phyloP scores from a whole-genome alignment of 2,329 filamentous ascomycete species.

The Neofusicoccum umdonicola region DNA sequence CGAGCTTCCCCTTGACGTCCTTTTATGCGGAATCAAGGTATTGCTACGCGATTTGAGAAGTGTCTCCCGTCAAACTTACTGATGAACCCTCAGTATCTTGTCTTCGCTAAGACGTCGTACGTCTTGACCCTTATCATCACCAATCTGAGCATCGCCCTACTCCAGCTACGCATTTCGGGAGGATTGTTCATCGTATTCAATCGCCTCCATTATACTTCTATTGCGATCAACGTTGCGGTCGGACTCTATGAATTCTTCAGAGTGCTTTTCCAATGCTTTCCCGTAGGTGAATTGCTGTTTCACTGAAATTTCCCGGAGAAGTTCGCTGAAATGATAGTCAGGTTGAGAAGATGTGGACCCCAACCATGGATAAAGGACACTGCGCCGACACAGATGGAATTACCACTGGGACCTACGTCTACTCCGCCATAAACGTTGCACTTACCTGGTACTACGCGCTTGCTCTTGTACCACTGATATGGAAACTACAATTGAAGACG shows the following conservation, averaged over 20 bases:
- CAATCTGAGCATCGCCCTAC: conserved; percentile 6
- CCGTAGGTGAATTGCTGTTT: background rate
- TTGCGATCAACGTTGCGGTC: background rate
- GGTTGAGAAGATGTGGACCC: background rate
- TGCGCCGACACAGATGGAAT: background rate
- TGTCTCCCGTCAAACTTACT: background rate
- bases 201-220: background rate
- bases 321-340: background rate
- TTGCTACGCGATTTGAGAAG: background rate
- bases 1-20: background rate
- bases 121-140: background rate
- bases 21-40: background rate
- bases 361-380: background rate
- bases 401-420: background rate
- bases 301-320: background rate
- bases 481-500: background rate
- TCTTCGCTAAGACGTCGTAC: background rate
- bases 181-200: background rate
- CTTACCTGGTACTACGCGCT: conserved; percentile 11
- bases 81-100: background rate
- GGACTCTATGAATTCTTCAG: background rate
- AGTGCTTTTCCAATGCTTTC: conserved; percentile 2
- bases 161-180: conserved; percentile 4
- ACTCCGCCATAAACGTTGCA: background rate
- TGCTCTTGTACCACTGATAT: background rate